phyloP scores from a whole-genome alignment of 176 grass and related monocot genomes.

The Lolium rigidum region DNA sequence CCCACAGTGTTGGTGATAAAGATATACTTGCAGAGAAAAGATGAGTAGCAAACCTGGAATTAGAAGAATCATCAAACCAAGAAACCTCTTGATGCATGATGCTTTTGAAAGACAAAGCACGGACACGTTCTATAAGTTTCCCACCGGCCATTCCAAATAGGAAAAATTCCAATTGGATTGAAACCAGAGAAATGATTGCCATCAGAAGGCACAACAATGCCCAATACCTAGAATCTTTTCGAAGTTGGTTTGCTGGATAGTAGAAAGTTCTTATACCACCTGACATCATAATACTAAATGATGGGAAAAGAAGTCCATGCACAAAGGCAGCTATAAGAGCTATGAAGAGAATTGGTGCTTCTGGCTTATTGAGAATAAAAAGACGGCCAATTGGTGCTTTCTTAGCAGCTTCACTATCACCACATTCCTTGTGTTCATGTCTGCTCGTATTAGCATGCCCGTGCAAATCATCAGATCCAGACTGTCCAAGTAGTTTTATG shows the following conservation, averaged over 20 bases:
- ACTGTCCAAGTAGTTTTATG: conserved; percentile 18
- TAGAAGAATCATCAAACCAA: conserved; percentile 83
- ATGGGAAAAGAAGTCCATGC: conserved; percentile 74
- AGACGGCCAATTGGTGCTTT: conserved; percentile 52
- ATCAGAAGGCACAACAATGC: conserved; percentile 58
- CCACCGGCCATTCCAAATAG: conserved; percentile 84
- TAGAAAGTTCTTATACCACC: conserved; percentile 74
- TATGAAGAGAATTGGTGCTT: conserved; percentile 62
- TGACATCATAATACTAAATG: conserved; percentile 73
- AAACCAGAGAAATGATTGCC: conserved; percentile 55
- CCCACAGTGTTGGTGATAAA: conserved; percentile 33
- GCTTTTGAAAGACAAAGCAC: conserved; percentile 64
- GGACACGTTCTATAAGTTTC: conserved; percentile 79
- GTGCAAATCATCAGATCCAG: conserved; percentile 31
- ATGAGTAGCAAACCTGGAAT: conserved; percentile 74
- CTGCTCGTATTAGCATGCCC: conserved; percentile 14
- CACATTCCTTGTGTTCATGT: conserved; percentile 13
- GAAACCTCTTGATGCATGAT: conserved; percentile 76
- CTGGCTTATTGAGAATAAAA: conserved; percentile 77
- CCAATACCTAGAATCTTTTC: conserved; percentile 78
- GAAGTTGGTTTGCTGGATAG: conserved; percentile 55
- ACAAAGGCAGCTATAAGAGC: conserved; percentile 64
- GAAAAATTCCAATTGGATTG: conserved; percentile 67
- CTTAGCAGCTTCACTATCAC: conserved; percentile 30
- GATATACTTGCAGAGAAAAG: not conserved